Conservation (phyloP, 129 eudicot species). For the Cynara cardunculus region DNA sequence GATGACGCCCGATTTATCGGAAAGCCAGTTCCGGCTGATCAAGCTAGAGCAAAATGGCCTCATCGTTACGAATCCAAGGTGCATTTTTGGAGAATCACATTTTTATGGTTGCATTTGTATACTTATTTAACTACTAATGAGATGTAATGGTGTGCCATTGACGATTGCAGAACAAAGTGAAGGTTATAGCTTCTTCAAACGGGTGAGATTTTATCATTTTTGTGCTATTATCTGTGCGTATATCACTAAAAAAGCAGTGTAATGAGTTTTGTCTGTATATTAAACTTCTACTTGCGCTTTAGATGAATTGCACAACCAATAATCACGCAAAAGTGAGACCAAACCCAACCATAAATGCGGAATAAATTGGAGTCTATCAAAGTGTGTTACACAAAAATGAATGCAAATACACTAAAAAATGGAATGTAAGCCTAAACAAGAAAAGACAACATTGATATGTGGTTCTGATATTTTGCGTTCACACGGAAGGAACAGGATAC, state of each 20-base stretch:
- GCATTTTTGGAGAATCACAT: too few species aligned
- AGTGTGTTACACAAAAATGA: too few species aligned
- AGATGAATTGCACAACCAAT: too few species aligned
- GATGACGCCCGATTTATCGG: conserved; percentile 31
- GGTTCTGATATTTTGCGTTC: too few species aligned
- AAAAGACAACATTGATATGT: too few species aligned
- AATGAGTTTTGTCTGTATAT: too few species aligned
- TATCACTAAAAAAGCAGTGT: background rate
- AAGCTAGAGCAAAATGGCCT: conserved; percentile 46
- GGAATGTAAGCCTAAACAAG: too few species aligned
- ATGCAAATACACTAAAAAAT: background rate
- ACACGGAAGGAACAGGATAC: too few species aligned
- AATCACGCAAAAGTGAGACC: background rate
- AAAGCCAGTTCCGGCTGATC: conserved; percentile 38
- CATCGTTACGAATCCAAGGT: conserved; percentile 40
- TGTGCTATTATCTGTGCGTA: background rate
- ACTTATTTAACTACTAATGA: background rate
- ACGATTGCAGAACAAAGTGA: conserved; percentile 23
- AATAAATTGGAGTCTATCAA: too few species aligned
- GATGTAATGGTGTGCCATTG: conserved; percentile 6
- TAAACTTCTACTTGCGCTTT: too few species aligned
- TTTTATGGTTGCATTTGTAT: background rate
- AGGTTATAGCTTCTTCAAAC: conserved; percentile 17
- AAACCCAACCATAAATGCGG: background rate
- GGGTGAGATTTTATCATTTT: conserved; percentile 12